Evolutionary conservation across 192 early-diverging fungal species (phyloP).

Genomic region (Glomus cerebriforme): DNA sequence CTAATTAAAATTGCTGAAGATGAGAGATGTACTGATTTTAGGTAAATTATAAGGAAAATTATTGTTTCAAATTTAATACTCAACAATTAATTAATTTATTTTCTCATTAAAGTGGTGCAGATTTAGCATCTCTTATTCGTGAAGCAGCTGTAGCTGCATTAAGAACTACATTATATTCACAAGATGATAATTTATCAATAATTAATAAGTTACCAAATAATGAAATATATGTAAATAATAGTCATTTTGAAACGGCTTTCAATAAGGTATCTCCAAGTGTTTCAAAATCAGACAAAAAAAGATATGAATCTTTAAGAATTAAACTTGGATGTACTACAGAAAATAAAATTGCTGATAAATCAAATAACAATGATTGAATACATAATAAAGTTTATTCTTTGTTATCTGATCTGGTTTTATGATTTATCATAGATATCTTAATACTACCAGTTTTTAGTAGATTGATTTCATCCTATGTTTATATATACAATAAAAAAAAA

Average conservation of each 20-base stretch:
- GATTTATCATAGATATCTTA: no score
- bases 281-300: slow-evolving; percentile 52
- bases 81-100: background rate
- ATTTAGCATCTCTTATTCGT: slow-evolving; percentile 74
- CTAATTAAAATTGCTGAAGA: slow-evolving; percentile 63
- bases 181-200: slow-evolving; percentile 36
- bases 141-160: slow-evolving; percentile 85
- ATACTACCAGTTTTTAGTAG: no score
- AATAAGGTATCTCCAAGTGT: slow-evolving; percentile 81
- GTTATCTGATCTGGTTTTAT: no score
- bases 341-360: background rate
- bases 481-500: no score
- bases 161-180: slow-evolving; percentile 56
- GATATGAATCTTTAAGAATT: slow-evolving; percentile 47
- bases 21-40: slow-evolving; percentile 66
- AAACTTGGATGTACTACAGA: slow-evolving; percentile 47
- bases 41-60: slow-evolving; percentile 13
- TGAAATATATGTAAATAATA: slow-evolving; percentile 55
- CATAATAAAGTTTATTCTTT: no score
- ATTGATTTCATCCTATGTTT: no score
- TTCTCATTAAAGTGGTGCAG: slow-evolving; percentile 60
- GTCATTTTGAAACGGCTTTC: slow-evolving; percentile 84
- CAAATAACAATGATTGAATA: no score
- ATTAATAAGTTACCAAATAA: slow-evolving; percentile 13
- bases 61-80: background rate